Evolutionary conservation across 176 grass and related monocot species (phyloP).

Genomic region (Musa itinerans): DNA sequence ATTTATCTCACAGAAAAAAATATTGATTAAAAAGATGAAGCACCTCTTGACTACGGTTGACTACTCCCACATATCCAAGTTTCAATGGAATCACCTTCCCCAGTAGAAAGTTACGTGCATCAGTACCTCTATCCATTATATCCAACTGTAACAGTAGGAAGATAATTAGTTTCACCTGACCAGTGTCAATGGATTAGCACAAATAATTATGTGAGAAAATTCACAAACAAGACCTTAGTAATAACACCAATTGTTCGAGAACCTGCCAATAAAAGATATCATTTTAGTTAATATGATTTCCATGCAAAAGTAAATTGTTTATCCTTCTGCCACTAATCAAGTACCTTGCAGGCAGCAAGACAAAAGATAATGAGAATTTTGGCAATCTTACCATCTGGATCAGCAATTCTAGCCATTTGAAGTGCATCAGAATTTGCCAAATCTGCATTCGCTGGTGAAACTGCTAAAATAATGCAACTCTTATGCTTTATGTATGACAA

Average conservation of each 20-base stretch:
- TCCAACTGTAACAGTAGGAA: constrained; percentile 58
- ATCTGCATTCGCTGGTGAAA: constrained; percentile 98
- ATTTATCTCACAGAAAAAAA: not conserved
- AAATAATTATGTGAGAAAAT: constrained; percentile 13
- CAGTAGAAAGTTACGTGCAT: constrained; percentile 90
- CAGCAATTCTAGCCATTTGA: constrained; percentile 83
- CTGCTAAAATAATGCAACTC: constrained; percentile 94
- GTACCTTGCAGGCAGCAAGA: not conserved
- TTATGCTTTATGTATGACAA: constrained; percentile 94
- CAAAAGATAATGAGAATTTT: not conserved
- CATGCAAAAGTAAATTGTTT: not conserved
- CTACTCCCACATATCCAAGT: constrained; percentile 87
- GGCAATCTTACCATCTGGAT: constrained; percentile 74
- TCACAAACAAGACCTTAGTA: constrained; percentile 59
- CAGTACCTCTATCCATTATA: constrained; percentile 99
- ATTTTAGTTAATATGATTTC: constrained; percentile 12
- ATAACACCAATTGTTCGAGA: constrained; percentile 99
- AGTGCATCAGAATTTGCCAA: constrained; percentile 97
- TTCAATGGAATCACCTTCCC: constrained; percentile 92
- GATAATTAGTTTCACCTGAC: constrained; percentile 14
- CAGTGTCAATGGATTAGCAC: not conserved
- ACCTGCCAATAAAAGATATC: constrained; percentile 33
- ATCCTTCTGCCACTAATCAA: not conserved
- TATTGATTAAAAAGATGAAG: not conserved
- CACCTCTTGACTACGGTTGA: constrained; percentile 94